phyloP scores from a whole-genome alignment of 306 rosid genomes.

The Corylus americana region DNA sequence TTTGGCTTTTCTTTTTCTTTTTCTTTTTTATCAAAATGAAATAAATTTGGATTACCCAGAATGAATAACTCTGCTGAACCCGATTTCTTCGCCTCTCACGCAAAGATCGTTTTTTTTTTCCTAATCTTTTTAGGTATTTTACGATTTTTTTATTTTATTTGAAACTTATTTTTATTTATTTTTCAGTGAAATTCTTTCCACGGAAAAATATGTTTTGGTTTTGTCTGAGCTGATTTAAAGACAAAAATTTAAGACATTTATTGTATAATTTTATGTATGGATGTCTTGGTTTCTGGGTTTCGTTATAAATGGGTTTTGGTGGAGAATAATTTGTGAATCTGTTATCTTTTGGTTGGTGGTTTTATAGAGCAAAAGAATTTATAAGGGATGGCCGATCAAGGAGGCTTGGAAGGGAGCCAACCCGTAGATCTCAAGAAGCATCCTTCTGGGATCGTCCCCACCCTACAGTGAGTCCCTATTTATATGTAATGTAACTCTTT shows the following conservation, averaged over 20 bases:
- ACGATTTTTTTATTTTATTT: not conserved
- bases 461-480: conserved; percentile 82
- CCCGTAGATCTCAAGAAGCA: conserved; percentile 80
- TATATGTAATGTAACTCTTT: not conserved
- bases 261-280: not conserved
- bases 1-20: not conserved
- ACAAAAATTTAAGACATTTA: not conserved
- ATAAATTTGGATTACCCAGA: not conserved
- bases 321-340: not conserved
- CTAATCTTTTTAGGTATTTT: not conserved
- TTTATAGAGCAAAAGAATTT: not conserved
- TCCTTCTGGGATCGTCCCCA: conserved; percentile 95
- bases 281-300: not conserved
- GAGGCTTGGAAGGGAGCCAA: conserved; percentile 70
- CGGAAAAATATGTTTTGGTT: not conserved
- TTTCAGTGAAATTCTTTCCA: not conserved
- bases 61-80: not conserved
- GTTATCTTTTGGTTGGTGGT: not conserved
- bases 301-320: not conserved
- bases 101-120: not conserved
- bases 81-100: not conserved
- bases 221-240: not conserved
- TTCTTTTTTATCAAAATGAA: too few relatives aligned
- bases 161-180: not conserved
- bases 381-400: conserved; percentile 76